Percentiles rank a stretch among this genome's conserved stretches.
phyloP scores from a whole-genome alignment of 345 rosid genomes.

The Aquilaria yunnanensis region DNA sequence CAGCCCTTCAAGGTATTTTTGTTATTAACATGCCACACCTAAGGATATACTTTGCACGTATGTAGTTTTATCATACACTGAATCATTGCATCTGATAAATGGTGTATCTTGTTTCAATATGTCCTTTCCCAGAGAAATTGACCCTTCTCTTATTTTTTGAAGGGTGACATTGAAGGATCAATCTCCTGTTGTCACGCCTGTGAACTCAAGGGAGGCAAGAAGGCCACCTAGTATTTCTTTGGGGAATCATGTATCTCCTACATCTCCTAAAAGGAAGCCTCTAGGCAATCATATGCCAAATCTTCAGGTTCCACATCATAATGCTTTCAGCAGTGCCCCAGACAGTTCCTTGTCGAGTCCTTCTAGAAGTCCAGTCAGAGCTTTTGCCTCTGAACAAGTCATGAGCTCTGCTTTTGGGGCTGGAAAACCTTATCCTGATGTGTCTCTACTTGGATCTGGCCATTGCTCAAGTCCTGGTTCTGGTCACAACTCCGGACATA shows the following conservation, averaged over 20 bases:
- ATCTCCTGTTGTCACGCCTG: constrained; percentile 19
- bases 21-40: constrained; percentile 5
- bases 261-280: constrained; percentile 43
- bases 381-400: constrained; percentile 45
- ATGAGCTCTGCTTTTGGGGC: constrained; percentile 47
- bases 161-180: constrained; percentile 46
- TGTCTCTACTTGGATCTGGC: constrained; percentile 52
- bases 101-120: background rate
- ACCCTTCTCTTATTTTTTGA: constrained; percentile 10
- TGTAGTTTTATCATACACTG: background rate
- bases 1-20: constrained; percentile 42
- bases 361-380: constrained; percentile 68
- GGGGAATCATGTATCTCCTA: constrained; percentile 33
- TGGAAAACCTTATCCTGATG: constrained; percentile 53
- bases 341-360: constrained; percentile 82
- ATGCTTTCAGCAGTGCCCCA: constrained; percentile 54
- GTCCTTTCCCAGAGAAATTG: constrained; percentile 12
- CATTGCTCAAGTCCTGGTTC: constrained; percentile 83
- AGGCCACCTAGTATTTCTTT: constrained; percentile 39
- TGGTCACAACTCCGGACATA: constrained; percentile 71
- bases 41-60: background rate
- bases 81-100: background rate
- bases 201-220: constrained; percentile 37
- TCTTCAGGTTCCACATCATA: constrained; percentile 42
- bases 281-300: constrained; percentile 43